Base-by-base conservation (phyloP, 164 flowering plant genomes). In the Tinospora cordifolia region DNA sequence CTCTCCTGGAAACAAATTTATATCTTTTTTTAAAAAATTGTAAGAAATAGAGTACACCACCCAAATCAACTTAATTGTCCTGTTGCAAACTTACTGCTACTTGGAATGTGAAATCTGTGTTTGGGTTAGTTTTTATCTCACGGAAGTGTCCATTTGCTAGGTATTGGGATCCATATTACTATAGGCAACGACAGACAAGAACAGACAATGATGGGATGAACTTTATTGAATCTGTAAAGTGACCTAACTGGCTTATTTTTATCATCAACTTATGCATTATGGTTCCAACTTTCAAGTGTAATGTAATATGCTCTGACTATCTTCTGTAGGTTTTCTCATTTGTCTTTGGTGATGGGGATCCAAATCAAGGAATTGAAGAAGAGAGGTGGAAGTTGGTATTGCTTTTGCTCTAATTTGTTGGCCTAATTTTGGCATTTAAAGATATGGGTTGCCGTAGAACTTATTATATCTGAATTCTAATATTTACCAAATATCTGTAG, bases 361-460 rank as follows among this genome's bases (percentile, higher is more conserved):
- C 99, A 69, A 95, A 95, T 81, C 87, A 89, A 88, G 99, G 96
- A 79, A 89, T 90, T 73, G 98, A 95, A 88, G 99, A 95, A 82
- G 85, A 90, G 80, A 89, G 99, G 82, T 95, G 99, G 99, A 90
- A 92, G 88, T 81, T 88, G 97, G 99, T 95, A 95, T 87, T 85
- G 75, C 66, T 80, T 75, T 69, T 82, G 79, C 79, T 78, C 79
- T 87, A 82, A 77, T 26, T 82, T 79, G n/a, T 19, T 54, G 60
- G 60, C 60, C 21, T 51, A 51, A 19, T 47, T 47, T n/a, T 51
- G 21, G 22, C 24, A 51, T 54, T 19, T 2, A 9, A 30, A 4
- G 36, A 30, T 30, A 47, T 15, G 4, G 17, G 54, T 13, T 47
- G 19, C 3, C 54, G 15, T 1, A 8, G 8, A 41, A 41, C 46